Evolutionary conservation across 2,329 filamentous ascomycete species (phyloP), one percentile per base, ranked within the genome.

Genomic region (Dryadomyces quercivorus): DNA sequence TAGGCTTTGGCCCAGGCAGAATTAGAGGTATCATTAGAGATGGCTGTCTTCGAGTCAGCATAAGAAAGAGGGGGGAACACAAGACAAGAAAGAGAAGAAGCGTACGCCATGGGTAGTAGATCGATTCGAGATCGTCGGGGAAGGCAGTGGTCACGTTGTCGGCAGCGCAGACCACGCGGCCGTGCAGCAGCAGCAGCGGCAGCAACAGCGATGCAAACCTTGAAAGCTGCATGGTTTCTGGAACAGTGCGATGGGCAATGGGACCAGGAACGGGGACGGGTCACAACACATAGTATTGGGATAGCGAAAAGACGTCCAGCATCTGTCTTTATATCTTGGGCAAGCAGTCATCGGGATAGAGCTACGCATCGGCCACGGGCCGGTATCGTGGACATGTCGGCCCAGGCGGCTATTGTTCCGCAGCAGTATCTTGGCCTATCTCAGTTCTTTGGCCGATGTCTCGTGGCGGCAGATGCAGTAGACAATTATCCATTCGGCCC

Each of bases 1-100:
- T 86, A 84, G 16, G 84, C 82, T 20, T 74, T 73, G 9, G 73
- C 74, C 84, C 85, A 88, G 18, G 34, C 49, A 5, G 49, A 15
- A n/a, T 21, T 50, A 15, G 31, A 20, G 9, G 48, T 36, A 16
- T 31, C 48, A 21, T 50, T 50, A 6, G 48, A 38, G 8, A 16
- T 13, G 6, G 48, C 48, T 50, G 48, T 31, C 4, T 31, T 31
- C 21, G 9, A 8, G 12, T 44, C 5, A 44, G n/a, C 18, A 44
- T 18, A 20, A 18, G 10, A 9, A 13, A 42, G 38, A 42, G 38
- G 16, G 5, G 10, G 38, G 5, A 42, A 9, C 38, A 42, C 10
- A 9, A n/a, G n/a, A n/a, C n/a, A n/a, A n/a, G 13, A 5, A 18
- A 20, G 4, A n/a, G 8, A 12, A 10, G 42, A n/a, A 10, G 16